Percentiles rank a stretch among this genome's conserved stretches.
Conservation (phyloP, 2,329 filamentous ascomycete genomes). For the Blumeria hordei region DNA sequence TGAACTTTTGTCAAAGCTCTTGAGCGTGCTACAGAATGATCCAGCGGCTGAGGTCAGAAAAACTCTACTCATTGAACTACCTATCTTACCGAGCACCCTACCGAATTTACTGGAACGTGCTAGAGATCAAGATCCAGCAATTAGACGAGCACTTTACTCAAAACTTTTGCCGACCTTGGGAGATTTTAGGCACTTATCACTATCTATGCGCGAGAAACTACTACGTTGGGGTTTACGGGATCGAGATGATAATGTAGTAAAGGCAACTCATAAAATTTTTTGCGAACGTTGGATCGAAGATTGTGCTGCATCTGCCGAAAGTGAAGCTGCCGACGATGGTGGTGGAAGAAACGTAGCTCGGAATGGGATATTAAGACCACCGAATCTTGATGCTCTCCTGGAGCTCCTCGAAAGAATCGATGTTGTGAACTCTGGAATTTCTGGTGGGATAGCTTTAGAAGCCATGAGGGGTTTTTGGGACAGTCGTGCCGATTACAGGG, state of each 20-base stretch:
- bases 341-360: conserved; percentile 19
- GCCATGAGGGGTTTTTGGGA: conserved; percentile 97
- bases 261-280: conserved; percentile 75
- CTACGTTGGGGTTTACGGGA: conserved; percentile 86
- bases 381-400: conserved; percentile 59
- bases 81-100: conserved; percentile 57
- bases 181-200: conserved; percentile 79
- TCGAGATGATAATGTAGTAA: conserved; percentile 79
- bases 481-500: conserved; percentile 59
- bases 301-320: conserved; percentile 45
- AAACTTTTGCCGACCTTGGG: conserved; percentile 68
- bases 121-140: conserved; percentile 65
- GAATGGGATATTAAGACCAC: conserved; percentile 27
- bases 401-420: conserved; percentile 89
- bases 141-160: conserved; percentile 66
- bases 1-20: conserved; percentile 56
- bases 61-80: conserved; percentile 73
- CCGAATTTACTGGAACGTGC: conserved; percentile 78
- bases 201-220: conserved; percentile 87
- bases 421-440: conserved; percentile 68
- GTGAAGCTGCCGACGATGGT: conserved; percentile 25
- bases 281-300: conserved; percentile 95
- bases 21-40: conserved; percentile 81
- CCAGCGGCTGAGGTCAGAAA: conserved; percentile 81
- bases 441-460: conserved; percentile 74